Conservation (phyloP, 2,329 filamentous ascomycete genomes). For the Alternaria sp. region DNA sequence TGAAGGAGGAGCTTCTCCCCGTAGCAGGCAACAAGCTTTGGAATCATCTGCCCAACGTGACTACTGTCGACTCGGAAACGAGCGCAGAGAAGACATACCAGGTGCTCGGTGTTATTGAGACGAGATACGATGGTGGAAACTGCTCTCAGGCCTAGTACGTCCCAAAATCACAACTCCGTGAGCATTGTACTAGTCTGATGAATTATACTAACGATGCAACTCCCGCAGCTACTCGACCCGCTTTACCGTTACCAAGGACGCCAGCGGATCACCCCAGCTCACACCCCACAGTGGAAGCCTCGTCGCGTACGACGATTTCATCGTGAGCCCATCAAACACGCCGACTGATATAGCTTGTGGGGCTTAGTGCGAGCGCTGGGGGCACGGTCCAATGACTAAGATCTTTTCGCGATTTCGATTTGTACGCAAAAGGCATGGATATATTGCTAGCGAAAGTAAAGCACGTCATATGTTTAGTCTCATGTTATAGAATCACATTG, state of each 20-base stretch:
- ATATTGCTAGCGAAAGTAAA: not conserved
- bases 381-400: not conserved
- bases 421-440: not conserved
- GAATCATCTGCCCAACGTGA: constrained; percentile 1
- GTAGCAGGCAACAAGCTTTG: constrained; percentile 5
- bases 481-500: not conserved
- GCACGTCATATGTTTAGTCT: not conserved
- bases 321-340: not conserved
- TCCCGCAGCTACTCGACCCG: constrained; percentile 3
- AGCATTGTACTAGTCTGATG: not conserved
- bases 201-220: not conserved
- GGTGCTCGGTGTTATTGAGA: constrained; percentile 7
- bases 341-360: constrained; percentile 3
- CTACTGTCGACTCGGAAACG: constrained; percentile 3
- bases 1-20: constrained; percentile 3
- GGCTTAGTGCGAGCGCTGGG: not conserved
- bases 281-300: constrained; percentile 1
- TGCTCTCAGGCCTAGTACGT: constrained; percentile 9
- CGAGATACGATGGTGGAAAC: constrained; percentile 4
- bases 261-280: not conserved
- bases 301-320: constrained; percentile 3
- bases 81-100: not conserved
- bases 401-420: not conserved
- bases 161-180: not conserved
- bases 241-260: constrained; percentile 3